These are phyloP conservation scores for Saccharomyces paradoxus DNA, from an alignment of 805 yeast species.

Conservation along the genomic window DNA sequence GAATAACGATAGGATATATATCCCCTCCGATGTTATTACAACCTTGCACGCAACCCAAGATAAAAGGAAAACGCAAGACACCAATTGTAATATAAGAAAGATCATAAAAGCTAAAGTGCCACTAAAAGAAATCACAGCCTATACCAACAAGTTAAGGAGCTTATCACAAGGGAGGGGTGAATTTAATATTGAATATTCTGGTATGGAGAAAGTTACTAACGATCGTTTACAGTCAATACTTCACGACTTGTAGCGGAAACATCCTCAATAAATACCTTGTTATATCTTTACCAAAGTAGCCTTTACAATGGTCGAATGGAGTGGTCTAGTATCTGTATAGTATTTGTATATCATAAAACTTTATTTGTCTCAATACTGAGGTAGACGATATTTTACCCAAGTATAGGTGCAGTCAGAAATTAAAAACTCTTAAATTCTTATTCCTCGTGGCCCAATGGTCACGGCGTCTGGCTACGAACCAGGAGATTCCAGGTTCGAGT, in stretches of 20 bases:
- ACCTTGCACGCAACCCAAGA: background rate
- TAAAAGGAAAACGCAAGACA: background rate
- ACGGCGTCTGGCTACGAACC: slow-evolving; percentile 67
- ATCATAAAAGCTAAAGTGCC: slow-evolving; percentile 76
- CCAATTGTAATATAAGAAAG: slow-evolving; percentile 6
- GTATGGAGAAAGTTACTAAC: slow-evolving; percentile 58
- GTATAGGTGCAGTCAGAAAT: no score
- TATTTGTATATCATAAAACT: background rate
- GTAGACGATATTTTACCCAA: no score
- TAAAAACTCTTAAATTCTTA: slow-evolving; percentile 36
- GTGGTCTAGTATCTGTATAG: background rate
- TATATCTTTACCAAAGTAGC: background rate
- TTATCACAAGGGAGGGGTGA: slow-evolving; percentile 85
- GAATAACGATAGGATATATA: background rate
- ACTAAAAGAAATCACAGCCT: slow-evolving; percentile 83
- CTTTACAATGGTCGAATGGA: no score
- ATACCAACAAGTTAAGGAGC: slow-evolving; percentile 66
- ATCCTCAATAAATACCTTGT: background rate
- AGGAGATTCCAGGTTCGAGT: slow-evolving; percentile 48
- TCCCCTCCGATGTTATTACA: background rate
- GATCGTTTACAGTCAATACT: slow-evolving; percentile 39
- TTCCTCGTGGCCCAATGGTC: slow-evolving; percentile 73
- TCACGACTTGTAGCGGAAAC: slow-evolving; percentile 1
- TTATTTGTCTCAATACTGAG: background rate
- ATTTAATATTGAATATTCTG: slow-evolving; percentile 67